phyloP scores from a whole-genome alignment of 1,139 yeast genomes.

The Blastobotrys arbuscula region DNA sequence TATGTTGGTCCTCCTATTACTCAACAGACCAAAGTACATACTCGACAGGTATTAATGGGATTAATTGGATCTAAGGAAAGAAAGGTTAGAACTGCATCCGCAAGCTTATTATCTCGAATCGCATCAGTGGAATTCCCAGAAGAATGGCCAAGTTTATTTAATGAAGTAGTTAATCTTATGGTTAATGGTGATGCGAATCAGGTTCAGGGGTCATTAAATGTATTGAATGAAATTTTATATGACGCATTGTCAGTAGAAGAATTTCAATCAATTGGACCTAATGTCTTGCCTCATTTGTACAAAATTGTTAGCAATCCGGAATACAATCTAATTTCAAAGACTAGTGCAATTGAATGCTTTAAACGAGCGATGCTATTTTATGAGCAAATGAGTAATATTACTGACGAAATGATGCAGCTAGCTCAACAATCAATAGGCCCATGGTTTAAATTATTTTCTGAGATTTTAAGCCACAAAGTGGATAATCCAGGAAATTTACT shows the following conservation, averaged over 20 bases:
- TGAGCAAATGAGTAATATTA: slow-evolving; percentile 17
- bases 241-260: slow-evolving; percentile 83
- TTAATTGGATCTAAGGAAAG: slow-evolving; percentile 49
- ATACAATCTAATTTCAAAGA: slow-evolving; percentile 16
- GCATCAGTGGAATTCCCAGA: slow-evolving; percentile 92
- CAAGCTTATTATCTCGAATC: slow-evolving; percentile 75
- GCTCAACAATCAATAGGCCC: slow-evolving; percentile 25
- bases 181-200: not conserved
- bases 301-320: slow-evolving; percentile 17
- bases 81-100: slow-evolving; percentile 62
- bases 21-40: slow-evolving; percentile 45
- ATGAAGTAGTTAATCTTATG: slow-evolving; percentile 38
- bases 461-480: slow-evolving; percentile 17
- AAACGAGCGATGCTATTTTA: slow-evolving; percentile 30
- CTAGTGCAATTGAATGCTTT: slow-evolving; percentile 31
- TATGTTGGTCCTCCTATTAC: slow-evolving; percentile 58
- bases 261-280: slow-evolving; percentile 64
- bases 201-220: slow-evolving; percentile 60
- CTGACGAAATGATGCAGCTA: slow-evolving; percentile 21
- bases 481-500: slow-evolving; percentile 13
- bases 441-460: slow-evolving; percentile 28
- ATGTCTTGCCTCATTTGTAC: slow-evolving; percentile 23
- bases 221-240: slow-evolving; percentile 74
- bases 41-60: slow-evolving; percentile 48
- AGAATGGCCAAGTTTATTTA: slow-evolving; percentile 80